A percentile compares a stretch with the other conserved stretches of the same genome.
Conservation (phyloP, 2,329 filamentous ascomycete genomes). For the Penicillium sp. region DNA sequence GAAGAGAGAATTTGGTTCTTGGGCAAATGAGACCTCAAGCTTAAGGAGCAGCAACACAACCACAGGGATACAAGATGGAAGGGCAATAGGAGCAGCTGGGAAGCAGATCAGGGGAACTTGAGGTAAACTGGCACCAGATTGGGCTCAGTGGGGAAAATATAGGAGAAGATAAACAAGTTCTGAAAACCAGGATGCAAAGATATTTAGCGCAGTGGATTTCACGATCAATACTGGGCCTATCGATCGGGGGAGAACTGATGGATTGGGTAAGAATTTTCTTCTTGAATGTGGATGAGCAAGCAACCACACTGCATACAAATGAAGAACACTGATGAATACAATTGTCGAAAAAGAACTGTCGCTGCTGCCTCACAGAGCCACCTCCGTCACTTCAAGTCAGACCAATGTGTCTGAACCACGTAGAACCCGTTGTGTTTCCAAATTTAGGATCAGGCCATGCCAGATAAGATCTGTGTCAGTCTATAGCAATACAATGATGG, state of each 20-base stretch:
- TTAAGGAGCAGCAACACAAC: conserved; percentile 23
- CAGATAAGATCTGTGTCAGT: not conserved
- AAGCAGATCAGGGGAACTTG: not conserved
- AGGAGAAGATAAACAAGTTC: conserved; percentile 4
- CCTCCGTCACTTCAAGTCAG: conserved; percentile 12
- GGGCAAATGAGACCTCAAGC: conserved; percentile 29
- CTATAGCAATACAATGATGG: not conserved
- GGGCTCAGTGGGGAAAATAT: conserved; percentile 10
- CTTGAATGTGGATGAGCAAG: conserved; percentile 29
- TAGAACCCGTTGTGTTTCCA: not conserved
- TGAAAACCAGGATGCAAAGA: not conserved
- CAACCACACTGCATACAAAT: conserved; percentile 37
- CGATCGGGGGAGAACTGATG: conserved; percentile 26
- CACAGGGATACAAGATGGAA: conserved; percentile 3
- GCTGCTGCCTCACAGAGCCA: conserved; percentile 20
- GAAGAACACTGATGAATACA: conserved; percentile 33
- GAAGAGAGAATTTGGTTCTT: conserved; percentile 21
- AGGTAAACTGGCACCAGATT: conserved; percentile 5
- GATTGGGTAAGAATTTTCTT: conserved; percentile 26
- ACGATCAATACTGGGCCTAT: conserved; percentile 28
- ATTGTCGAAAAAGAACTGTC: conserved; percentile 22
- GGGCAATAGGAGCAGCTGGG: not conserved
- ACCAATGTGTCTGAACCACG: conserved; percentile 1
- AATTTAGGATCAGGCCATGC: not conserved
- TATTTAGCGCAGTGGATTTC: conserved; percentile 16